Evolutionary conservation across 2,329 filamentous ascomycete species (phyloP).

Genomic region (Colletotrichum orchidophilum): DNA sequence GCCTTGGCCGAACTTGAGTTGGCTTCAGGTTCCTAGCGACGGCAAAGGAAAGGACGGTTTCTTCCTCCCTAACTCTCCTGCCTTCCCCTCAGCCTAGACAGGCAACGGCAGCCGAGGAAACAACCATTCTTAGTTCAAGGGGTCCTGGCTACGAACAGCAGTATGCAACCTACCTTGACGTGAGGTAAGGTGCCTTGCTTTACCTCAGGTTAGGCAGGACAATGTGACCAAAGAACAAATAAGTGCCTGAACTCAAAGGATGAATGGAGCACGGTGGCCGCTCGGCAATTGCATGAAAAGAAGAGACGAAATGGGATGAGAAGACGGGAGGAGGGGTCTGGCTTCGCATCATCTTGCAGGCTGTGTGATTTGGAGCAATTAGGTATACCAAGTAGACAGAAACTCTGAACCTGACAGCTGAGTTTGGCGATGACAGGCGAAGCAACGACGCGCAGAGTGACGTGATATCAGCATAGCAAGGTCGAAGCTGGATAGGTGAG

Average conservation of each 20-base stretch:
- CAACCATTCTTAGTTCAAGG: not conserved
- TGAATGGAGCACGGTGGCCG: constrained; percentile 18
- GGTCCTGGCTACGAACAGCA: constrained; percentile 1
- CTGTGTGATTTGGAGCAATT: not conserved
- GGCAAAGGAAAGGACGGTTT: not conserved
- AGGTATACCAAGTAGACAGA: not conserved
- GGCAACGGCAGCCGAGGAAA: not conserved
- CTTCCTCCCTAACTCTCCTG: not conserved
- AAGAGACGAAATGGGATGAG: constrained; percentile 29
- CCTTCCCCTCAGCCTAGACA: not conserved
- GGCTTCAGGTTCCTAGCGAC: not conserved
- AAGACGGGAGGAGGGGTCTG: not conserved
- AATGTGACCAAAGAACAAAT: not conserved
- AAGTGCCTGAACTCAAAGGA: constrained; percentile 27
- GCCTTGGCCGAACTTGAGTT: not conserved
- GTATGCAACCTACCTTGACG: not conserved
- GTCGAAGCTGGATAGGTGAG: not conserved
- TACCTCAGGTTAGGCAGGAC: not conserved
- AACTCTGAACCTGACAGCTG: not conserved
- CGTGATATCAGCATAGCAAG: not conserved
- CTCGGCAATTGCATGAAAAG: constrained; percentile 18
- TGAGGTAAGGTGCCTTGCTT: not conserved
- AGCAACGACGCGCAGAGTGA: not conserved
- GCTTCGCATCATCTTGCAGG: not conserved
- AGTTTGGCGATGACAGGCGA: not conserved